A percentile compares a stretch with the other conserved stretches of the same genome.
phyloP scores from a whole-genome alignment of 192 early-diverging fungal species.

The Coemansia asiatica region DNA sequence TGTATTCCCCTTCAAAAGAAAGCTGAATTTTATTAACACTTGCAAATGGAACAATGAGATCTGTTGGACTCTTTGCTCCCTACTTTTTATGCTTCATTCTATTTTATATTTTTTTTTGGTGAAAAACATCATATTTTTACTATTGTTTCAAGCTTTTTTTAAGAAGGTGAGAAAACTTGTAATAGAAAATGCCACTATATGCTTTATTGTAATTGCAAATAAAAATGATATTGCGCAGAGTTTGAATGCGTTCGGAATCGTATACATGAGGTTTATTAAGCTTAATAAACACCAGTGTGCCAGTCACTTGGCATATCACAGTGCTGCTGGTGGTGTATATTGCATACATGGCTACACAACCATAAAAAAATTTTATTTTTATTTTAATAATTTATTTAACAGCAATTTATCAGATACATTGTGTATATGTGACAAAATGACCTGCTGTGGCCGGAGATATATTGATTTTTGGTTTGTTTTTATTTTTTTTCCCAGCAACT shows the following conservation, averaged over 20 bases:
- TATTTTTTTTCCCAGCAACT: not conserved
- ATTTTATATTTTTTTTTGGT: no score
- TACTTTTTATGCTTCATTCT: not conserved
- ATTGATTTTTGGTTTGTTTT: not conserved
- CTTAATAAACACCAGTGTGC: not conserved
- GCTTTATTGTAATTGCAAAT: not conserved
- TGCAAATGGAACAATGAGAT: not conserved
- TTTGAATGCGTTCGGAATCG: not conserved
- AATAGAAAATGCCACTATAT: not conserved
- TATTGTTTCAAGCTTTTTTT: not conserved
- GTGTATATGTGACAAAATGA: not conserved
- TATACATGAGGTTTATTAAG: not conserved
- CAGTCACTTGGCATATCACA: not conserved
- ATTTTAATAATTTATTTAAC: not conserved
- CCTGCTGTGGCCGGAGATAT: not conserved
- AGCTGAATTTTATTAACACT: not conserved
- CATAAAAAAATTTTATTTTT: not conserved
- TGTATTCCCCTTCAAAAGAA: not conserved
- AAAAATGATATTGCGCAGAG: not conserved
- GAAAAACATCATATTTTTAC: not conserved
- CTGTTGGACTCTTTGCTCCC: not conserved
- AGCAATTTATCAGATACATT: not conserved
- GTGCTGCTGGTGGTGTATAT: not conserved
- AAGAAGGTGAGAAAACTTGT: not conserved
- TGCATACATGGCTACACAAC: not conserved